Base-by-base conservation (phyloP, 306 rosid species). In the Citrullus colocynthis region DNA sequence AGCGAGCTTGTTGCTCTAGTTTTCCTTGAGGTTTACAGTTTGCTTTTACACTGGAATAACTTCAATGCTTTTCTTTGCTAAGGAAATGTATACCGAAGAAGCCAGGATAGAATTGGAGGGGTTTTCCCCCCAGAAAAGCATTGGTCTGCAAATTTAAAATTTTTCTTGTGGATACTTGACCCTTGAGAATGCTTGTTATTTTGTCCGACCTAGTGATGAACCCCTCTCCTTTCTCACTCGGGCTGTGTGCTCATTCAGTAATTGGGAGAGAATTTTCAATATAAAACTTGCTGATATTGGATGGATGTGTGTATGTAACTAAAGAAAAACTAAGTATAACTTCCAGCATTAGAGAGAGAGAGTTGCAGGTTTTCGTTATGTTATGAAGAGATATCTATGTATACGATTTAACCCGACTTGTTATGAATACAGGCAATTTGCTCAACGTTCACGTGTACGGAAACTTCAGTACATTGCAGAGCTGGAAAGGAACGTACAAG, bases 381-480 rank as follows among this genome's bases (percentile, higher is more conserved):
- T 41, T 69, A 69, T 70, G 45, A 15, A 15, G 28, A 37, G 65
- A 75, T 14, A 20, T 14, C 14, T 65, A 39, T 15, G 41, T 24
- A 14, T 12, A 9, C 71, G 45, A 45, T 72, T 14, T 34, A 36
- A 66, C 80, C 36, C 79, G 78, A 81, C 78, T 78, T 79, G 74
- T 59, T 81, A 57, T 15, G 57, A 69, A 63, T 84, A 83, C 91
- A 91, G 96, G 85, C 93, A 91, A 89, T 84, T 87, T 78, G 91
- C 93, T 80, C 96, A 91, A 81, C 90, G 96, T 5, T 91, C 96
- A 15, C 85, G 96, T 78, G 96, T 89, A 18, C 86, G 96, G 45
- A 91, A 91, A 78, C 91, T 88, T 82, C 91, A 88, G 64, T 91
- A 88, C 85, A 91, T 91, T 76, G 93, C 93, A 34, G 93, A 91